Conservation (phyloP, 2,329 filamentous ascomycete genomes). For the Ceratocystis destructans region DNA sequence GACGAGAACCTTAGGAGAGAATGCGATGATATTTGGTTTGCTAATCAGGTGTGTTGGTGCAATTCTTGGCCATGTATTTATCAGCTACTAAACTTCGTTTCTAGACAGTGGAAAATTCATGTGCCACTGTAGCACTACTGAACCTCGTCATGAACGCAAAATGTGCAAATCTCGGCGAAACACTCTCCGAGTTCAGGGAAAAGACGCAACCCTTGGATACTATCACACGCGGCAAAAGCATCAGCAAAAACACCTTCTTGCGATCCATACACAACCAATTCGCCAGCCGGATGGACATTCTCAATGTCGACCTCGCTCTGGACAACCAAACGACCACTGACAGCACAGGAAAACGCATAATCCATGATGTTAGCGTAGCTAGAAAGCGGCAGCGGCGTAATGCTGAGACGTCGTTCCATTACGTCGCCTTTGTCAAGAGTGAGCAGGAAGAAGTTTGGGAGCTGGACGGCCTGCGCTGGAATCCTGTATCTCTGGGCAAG, state of each 20-base stretch:
- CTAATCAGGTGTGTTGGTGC: slow-evolving; percentile 54
- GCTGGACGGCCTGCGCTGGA: slow-evolving; percentile 67
- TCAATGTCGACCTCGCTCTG: slow-evolving; percentile 55
- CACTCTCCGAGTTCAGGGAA: slow-evolving; percentile 58
- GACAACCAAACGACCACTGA: slow-evolving; percentile 37
- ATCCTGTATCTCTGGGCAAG: slow-evolving; percentile 50
- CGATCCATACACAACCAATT: slow-evolving; percentile 80
- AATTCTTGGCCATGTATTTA: not conserved
- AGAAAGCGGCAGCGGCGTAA: slow-evolving; percentile 21
- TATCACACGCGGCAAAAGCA: slow-evolving; percentile 57
- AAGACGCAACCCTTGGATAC: slow-evolving; percentile 56
- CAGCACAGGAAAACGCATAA: slow-evolving; percentile 23
- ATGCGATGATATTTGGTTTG: slow-evolving; percentile 66
- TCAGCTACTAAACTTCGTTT: slow-evolving; percentile 27
- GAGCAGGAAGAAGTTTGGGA: slow-evolving; percentile 62
- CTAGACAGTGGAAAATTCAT: slow-evolving; percentile 64
- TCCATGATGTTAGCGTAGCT: slow-evolving; percentile 29
- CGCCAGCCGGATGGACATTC: slow-evolving; percentile 61
- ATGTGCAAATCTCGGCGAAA: slow-evolving; percentile 51
- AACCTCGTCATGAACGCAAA: slow-evolving; percentile 85
- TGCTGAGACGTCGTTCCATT: slow-evolving; percentile 62
- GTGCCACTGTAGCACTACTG: slow-evolving; percentile 80
- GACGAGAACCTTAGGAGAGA: slow-evolving; percentile 40
- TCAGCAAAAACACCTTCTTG: slow-evolving; percentile 63
- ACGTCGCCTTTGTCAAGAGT: slow-evolving; percentile 73